Conservation (phyloP, 768 basidiomycete genomes). For the Aureoboletus auriporus region DNA sequence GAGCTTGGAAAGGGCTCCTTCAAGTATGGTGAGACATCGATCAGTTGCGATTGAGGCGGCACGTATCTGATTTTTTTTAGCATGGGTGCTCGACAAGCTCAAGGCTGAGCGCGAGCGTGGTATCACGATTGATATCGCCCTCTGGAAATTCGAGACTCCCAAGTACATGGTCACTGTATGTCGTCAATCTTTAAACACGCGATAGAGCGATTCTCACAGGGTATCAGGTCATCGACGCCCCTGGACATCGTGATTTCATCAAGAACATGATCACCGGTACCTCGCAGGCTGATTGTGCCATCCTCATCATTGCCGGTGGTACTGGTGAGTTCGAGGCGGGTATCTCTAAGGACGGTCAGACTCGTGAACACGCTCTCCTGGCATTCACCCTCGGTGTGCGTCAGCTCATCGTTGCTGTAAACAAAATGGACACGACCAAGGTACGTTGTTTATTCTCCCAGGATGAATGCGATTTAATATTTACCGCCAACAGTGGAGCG, state of each 20-base stretch:
- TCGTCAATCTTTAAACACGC: slow-evolving; percentile 9
- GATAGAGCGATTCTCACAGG: slow-evolving; percentile 2
- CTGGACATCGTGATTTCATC: slow-evolving; percentile 99
- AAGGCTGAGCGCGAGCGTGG: slow-evolving; percentile 99
- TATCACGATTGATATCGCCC: slow-evolving; percentile 99
- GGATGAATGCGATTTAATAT: slow-evolving; percentile 1
- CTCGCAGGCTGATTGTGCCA: slow-evolving; percentile 99
- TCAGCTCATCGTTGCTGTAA: slow-evolving; percentile 99
- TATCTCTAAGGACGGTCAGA: slow-evolving; percentile 99
- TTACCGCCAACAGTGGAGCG: slow-evolving; percentile 71
- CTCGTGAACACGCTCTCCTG: slow-evolving; percentile 99
- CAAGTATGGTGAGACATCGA: slow-evolving; percentile 76
- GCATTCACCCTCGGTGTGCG: slow-evolving; percentile 99
- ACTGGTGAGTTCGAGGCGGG: slow-evolving; percentile 99
- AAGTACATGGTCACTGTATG: slow-evolving; percentile 89
- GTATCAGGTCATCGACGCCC: slow-evolving; percentile 93
- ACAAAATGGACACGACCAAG: slow-evolving; percentile 99
- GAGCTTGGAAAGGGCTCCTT: slow-evolving; percentile 99
- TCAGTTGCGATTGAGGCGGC: slow-evolving; percentile 11
- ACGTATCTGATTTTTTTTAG: slow-evolving; percentile 46
- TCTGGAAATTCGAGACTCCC: slow-evolving; percentile 99
- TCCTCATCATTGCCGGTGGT: slow-evolving; percentile 99
- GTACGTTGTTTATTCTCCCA: slow-evolving; percentile 33
- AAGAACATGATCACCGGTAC: slow-evolving; percentile 99
- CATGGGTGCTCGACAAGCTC: slow-evolving; percentile 99